phyloP scores from a whole-genome alignment of 2,329 filamentous ascomycete genomes.

The Beauveria australis region DNA sequence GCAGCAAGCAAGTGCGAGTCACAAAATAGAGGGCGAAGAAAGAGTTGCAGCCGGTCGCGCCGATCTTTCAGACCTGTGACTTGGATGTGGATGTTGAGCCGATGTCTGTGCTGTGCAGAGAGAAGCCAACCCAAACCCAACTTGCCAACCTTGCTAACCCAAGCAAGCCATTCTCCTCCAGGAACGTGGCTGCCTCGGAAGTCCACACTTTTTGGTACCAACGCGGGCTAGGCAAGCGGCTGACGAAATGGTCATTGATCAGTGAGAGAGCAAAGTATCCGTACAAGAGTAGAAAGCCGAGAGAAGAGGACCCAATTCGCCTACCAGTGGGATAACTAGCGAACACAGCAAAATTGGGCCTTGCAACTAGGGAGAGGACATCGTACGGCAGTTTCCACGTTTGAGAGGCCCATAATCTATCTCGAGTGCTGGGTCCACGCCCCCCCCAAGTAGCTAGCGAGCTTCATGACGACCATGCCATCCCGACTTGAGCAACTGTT shows the following conservation, averaged over 20 bases:
- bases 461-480: conserved; percentile 2
- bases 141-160: no score
- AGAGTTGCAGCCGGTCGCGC: background rate
- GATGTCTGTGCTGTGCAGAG: conserved; percentile 1
- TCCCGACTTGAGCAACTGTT: conserved; percentile 1
- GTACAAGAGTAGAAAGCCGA: background rate
- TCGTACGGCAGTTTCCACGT: conserved; percentile 5
- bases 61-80: conserved; percentile 5
- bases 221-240: background rate
- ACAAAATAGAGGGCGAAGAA: background rate
- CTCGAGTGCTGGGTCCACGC: conserved; percentile 7
- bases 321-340: background rate
- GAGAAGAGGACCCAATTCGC: background rate
- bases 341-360: conserved; percentile 4
- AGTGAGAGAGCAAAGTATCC: background rate
- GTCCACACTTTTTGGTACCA: background rate
- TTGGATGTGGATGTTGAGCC: conserved; percentile 6
- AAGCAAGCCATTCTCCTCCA: background rate
- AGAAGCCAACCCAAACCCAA: conserved; percentile 1
- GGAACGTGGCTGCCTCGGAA: background rate
- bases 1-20: background rate
- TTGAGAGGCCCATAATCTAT: background rate
- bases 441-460: conserved; percentile 1
- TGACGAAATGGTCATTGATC: background rate
- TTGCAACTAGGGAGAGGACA: background rate